Base-by-base conservation (phyloP, 23 red algal genomes). In the Porphyridium purpureum region DNA sequence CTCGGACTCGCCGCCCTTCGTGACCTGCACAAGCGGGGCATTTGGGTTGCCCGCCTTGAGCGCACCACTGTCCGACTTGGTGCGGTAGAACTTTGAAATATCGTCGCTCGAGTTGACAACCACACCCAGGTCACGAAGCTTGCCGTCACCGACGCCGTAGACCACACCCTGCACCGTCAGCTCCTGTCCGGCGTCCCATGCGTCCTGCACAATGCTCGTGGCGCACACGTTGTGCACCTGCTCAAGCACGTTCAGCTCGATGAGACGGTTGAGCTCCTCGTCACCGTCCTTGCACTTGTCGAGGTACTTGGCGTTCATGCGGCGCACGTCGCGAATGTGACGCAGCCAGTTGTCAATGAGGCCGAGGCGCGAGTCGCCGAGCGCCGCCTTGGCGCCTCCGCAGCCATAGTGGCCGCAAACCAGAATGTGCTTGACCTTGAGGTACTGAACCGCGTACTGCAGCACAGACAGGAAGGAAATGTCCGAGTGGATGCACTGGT, bases 351-450 rank as follows among this genome's bases (percentile, higher is more conserved):
- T n/a, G n/a, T 48, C 44, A 4, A 48, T 22, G 2, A 48, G 44
- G 44, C 44, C 44, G 6, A 48, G 19, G 44, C 44, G 44, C 44
- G 19, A 15, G 44, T 48, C 44, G 14, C 44, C 44, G 19, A 48
- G 19, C 44, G 44, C 19, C 44, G 44, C 44, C 44, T 48, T 48
- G 44, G 23, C 44, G 9, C 44, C 44, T 21, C 44, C 44, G 44
- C 44, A 48, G 44, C 23, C 23, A 22, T 48, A 15, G 14, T 48
- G 44, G 6, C 44, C 44, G 6, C 19, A 15, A 5, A 48, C 44
- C 44, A 48, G 44, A 5, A 48, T 48, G 44, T 48, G 44, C 3
- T 22, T 15, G 0, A 48, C 44, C 44, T 48, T 48, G 14, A 48
- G 44, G 44, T 21, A 15, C 44, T 48, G 19, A 22, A 48, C 44